Evolutionary conservation across 306 rosid genomes (phyloP), one percentile per base, ranked within the genome.

Genomic region (Lathyrus sativus): DNA sequence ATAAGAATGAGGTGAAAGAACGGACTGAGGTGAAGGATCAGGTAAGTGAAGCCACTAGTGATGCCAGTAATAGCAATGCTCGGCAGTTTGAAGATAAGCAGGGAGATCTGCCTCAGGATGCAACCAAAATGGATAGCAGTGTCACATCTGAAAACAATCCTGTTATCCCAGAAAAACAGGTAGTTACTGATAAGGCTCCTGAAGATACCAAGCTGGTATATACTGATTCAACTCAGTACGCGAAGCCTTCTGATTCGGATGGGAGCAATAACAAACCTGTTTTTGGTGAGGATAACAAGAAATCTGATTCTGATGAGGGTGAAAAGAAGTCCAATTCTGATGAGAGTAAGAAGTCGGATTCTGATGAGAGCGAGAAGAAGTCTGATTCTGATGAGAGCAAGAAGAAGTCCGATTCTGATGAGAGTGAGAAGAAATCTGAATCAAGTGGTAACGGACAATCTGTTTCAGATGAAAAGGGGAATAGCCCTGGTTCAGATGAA

Each of bases 71-170:
- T n/a, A 62, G 70, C 63, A 86, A 80, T 38, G 19, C 73, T 74
- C 86, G 19, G 77, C 89, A 85, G 78, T 90, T 85, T 78, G 96
- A 85, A 73, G 91, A 90, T 73, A 85, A 78, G 55, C 83, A 80
- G 0, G 95, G 95, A 5, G 97, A 86, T 79, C 74, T 90, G 73
- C 82, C 96, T 3, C 89, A 84, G 72, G 96, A 90, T 73, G 87
- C 91, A 9, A 83, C 79, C 18, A 85, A 82, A 62, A 93, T 83
- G 64, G 93, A 80, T 65, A 67, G 9, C 71, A 58, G 15, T 69
- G 87, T 60, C 15, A 50, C 66, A 60, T 46, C 82, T 31, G 75
- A 79, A 44, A 71, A 63, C 58, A 84, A 65, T 50, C 45, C 63
- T 3, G 76, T 72, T 1, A 54, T 33, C 59, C 14, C 70, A 38